Evolutionary conservation across 306 rosid genomes (phyloP).

Genomic region (Dryas octopetala): DNA sequence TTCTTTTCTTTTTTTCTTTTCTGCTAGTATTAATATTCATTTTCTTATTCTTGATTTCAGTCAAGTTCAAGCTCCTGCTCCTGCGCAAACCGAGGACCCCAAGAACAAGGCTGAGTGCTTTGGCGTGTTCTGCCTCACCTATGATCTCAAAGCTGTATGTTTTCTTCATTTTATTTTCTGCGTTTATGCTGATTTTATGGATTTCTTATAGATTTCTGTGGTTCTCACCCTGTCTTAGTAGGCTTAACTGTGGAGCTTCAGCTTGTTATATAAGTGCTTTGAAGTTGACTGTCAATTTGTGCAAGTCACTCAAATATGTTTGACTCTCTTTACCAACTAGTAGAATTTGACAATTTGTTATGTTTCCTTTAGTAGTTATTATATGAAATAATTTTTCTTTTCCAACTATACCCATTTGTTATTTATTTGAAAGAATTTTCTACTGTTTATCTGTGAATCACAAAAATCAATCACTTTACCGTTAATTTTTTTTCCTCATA

Average conservation of each 20-base stretch:
- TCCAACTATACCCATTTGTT: neutral
- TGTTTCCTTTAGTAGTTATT: neutral
- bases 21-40: neutral
- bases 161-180: neutral
- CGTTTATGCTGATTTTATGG: slow-evolving; percentile 16
- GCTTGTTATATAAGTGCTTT: neutral
- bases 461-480: too few relatives aligned
- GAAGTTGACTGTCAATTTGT: slow-evolving; percentile 29
- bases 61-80: slow-evolving; percentile 63
- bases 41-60: slow-evolving; percentile 37
- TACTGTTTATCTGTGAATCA: neutral
- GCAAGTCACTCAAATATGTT: neutral
- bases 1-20: neutral
- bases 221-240: neutral
- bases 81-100: slow-evolving; percentile 38
- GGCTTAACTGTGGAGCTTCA: slow-evolving; percentile 16
- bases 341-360: neutral
- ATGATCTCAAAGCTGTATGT: slow-evolving; percentile 89
- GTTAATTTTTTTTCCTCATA: neutral
- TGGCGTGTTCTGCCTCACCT: slow-evolving; percentile 92
- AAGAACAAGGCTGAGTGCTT: slow-evolving; percentile 71
- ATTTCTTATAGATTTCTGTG: neutral
- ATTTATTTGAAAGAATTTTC: neutral
- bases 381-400: neutral
- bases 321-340: neutral